Evolutionary conservation across 805 yeast genomes (phyloP).

Genomic region (Ogataea glucozyma): DNA sequence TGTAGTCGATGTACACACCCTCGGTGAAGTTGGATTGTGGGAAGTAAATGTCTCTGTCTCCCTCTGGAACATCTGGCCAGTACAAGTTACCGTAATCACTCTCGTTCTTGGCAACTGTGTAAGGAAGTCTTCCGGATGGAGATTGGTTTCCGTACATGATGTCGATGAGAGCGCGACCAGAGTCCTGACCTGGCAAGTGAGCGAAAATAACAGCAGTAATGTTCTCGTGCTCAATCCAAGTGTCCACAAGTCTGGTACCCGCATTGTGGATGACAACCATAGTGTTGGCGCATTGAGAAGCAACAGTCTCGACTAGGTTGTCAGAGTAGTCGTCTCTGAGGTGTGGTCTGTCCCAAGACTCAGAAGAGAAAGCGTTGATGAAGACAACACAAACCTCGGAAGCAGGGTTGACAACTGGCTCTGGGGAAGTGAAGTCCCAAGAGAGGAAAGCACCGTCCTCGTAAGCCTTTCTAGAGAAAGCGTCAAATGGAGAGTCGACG

Average conservation of each 20-base stretch:
- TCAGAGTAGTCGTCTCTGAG: constrained; percentile 59
- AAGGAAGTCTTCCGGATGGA: constrained; percentile 65
- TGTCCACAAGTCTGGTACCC: constrained; percentile 61
- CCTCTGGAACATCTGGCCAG: constrained; percentile 31
- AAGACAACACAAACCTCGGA: constrained; percentile 54
- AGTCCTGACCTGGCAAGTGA: constrained; percentile 37
- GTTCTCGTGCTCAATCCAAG: constrained; percentile 55
- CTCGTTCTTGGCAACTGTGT: constrained; percentile 57
- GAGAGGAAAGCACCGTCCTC: constrained; percentile 18
- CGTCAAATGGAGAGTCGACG: constrained; percentile 60
- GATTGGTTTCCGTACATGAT: constrained; percentile 60
- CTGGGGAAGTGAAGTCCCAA: constrained; percentile 35
- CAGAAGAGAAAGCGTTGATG: constrained; percentile 57
- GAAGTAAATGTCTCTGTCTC: constrained; percentile 32
- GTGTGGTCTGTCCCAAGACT: constrained; percentile 55
- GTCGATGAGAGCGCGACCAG: constrained; percentile 59
- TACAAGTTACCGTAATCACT: constrained; percentile 43
- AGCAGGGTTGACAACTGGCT: constrained; percentile 46
- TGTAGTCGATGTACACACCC: constrained; percentile 54
- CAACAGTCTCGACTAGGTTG: constrained; percentile 48
- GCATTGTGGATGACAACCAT: constrained; percentile 60
- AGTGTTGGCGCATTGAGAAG: constrained; percentile 52
- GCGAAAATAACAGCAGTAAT: constrained; percentile 58
- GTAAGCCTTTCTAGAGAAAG: constrained; percentile 47
- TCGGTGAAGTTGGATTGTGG: constrained; percentile 49